These are phyloP conservation scores for Kluyveromyces marxianus DNA, from an alignment of 1,139 yeast genomes.

Conservation along the genomic window DNA sequence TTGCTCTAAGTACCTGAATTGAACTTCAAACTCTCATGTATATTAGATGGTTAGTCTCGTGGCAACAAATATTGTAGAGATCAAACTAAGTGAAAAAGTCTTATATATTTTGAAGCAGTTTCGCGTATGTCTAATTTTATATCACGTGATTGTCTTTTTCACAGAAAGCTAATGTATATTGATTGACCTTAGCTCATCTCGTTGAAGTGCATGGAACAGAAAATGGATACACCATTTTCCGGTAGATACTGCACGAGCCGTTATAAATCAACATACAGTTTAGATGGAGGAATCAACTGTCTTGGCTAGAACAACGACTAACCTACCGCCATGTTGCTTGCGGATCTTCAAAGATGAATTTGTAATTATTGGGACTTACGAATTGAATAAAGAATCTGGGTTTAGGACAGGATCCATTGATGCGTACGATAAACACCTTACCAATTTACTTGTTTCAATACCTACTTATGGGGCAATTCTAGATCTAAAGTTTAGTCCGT, in stretches of 20 bases:
- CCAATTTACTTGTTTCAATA: constrained; percentile 23
- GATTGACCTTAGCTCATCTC: too few species aligned
- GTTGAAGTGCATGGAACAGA: too few species aligned
- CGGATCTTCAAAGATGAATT: constrained; percentile 44
- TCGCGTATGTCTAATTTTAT: too few species aligned
- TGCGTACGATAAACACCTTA: constrained; percentile 35
- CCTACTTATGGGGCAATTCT: constrained; percentile 58
- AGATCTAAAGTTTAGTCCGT: constrained; percentile 63
- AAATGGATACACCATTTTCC: too few species aligned
- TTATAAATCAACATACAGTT: too few species aligned
- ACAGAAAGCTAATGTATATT: too few species aligned
- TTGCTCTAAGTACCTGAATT: too few species aligned
- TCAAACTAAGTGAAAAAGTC: too few species aligned
- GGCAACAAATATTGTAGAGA: neutral
- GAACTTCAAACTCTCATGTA: too few species aligned
- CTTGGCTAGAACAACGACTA: constrained; percentile 32
- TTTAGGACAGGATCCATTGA: constrained; percentile 70
- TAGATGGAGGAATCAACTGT: constrained; percentile 17
- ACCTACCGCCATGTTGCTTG: constrained; percentile 78
- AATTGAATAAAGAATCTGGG: constrained; percentile 52
- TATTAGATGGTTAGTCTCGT: neutral
- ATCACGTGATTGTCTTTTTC: too few species aligned
- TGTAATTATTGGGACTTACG: constrained; percentile 70
- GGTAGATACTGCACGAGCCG: too few species aligned
- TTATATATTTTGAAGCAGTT: too few species aligned